Evolutionary conservation across 495 filamentous ascomycete species (phyloP).

Genomic region (Penicillium turbatum): DNA sequence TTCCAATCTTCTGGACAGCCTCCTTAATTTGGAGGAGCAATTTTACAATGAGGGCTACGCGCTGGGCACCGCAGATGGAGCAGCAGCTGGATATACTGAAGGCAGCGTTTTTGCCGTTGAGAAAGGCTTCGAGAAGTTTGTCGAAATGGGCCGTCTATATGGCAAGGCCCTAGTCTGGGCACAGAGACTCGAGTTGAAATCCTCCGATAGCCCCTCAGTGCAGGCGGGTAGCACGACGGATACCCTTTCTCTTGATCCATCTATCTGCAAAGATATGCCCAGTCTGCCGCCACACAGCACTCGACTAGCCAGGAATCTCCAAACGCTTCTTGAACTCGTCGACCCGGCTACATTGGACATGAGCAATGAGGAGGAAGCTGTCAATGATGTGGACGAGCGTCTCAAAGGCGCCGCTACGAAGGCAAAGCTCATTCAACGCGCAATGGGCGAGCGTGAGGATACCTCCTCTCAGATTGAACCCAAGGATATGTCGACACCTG

Average conservation of each 20-base stretch:
- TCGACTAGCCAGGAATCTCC: constrained; percentile 69
- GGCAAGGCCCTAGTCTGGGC: constrained; percentile 83
- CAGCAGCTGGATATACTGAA: constrained; percentile 76
- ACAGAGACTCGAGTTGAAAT: constrained; percentile 45
- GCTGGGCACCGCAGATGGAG: constrained; percentile 71
- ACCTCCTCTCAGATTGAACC: constrained; percentile 22
- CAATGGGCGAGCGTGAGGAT: constrained; percentile 55
- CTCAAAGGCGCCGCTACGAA: constrained; percentile 76
- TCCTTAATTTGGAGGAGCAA: constrained; percentile 74
- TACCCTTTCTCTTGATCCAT: constrained; percentile 25
- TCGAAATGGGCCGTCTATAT: constrained; percentile 72
- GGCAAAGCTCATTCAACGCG: constrained; percentile 71
- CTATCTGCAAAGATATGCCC: constrained; percentile 38
- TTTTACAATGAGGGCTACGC: constrained; percentile 84
- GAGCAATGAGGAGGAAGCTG: constrained; percentile 76
- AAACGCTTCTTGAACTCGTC: constrained; percentile 65
- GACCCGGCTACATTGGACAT: constrained; percentile 75
- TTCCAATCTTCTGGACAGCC: constrained; percentile 59
- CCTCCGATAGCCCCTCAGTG: constrained; percentile 13
- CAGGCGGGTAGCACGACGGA: constrained; percentile 10
- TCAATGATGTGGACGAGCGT: constrained; percentile 81
- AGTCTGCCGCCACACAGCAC: constrained; percentile 50
- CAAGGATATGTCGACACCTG: constrained; percentile 25
- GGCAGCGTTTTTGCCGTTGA: constrained; percentile 86
- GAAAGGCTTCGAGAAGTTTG: constrained; percentile 89